Percentiles rank a stretch among this genome's conserved stretches.
Conservation (phyloP, 352 stramenopile species). For the Phytophthora palmivora region DNA sequence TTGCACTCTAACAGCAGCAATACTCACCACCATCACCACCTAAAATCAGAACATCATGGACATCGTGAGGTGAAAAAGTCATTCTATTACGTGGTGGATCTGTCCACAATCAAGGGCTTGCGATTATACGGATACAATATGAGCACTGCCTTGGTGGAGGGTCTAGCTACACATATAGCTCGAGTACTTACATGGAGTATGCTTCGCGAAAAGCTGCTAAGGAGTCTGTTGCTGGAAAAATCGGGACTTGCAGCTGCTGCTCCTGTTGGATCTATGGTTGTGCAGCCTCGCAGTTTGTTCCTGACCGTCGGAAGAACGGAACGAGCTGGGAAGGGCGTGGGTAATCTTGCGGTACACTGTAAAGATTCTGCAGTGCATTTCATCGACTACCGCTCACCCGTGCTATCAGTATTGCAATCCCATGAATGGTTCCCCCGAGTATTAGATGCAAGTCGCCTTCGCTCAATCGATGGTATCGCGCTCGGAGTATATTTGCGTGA, state of each 20-base stretch:
- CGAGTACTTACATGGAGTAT: constrained; percentile 77
- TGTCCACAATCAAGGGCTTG: constrained; percentile 67
- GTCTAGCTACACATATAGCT: constrained; percentile 56
- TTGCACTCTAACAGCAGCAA: constrained; percentile 43
- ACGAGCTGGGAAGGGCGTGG: constrained; percentile 42
- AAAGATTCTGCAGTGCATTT: constrained; percentile 68
- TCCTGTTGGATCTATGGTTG: constrained; percentile 53
- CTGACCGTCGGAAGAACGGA: constrained; percentile 33
- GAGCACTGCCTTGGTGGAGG: constrained; percentile 66
- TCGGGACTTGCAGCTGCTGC: constrained; percentile 54
- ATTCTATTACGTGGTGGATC: constrained; percentile 80
- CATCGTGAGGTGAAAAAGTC: constrained; percentile 48
- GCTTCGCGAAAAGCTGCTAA: constrained; percentile 70
- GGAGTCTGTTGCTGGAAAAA: constrained; percentile 67
- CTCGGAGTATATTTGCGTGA: constrained; percentile 68
- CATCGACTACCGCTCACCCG: constrained; percentile 59
- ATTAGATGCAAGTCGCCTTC: constrained; percentile 50
- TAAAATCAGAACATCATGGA: constrained; percentile 14
- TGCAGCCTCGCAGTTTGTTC: constrained; percentile 71
- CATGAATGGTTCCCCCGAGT: constrained; percentile 52
- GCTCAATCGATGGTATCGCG: constrained; percentile 55
- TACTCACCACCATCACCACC: constrained; percentile 25
- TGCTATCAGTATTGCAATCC: constrained; percentile 53
- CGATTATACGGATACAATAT: constrained; percentile 84
- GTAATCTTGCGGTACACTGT: constrained; percentile 39